phyloP scores from a whole-genome alignment of 192 early-diverging fungal species.

The Coemansia sp. region DNA sequence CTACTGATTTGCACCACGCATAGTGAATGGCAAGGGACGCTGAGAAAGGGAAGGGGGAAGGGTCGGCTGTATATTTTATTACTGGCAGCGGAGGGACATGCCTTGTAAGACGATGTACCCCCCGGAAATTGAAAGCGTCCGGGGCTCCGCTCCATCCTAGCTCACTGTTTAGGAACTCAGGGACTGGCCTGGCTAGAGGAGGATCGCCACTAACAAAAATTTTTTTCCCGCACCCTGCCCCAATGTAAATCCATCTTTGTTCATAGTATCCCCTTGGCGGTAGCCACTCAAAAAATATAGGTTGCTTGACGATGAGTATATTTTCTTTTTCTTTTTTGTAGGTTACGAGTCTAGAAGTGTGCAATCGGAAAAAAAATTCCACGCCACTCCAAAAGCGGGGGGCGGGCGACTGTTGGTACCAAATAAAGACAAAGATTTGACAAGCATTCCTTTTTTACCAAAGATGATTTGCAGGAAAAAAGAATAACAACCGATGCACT shows the following conservation, averaged over 20 bases:
- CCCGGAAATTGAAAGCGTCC: not conserved
- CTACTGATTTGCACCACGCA: too few relatives aligned
- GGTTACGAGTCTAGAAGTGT: not conserved
- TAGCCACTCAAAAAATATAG: not conserved
- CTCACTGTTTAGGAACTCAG: not conserved
- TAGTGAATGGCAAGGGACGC: not conserved
- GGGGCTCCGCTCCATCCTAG: not conserved
- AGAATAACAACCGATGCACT: not conserved
- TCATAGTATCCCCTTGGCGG: not conserved
- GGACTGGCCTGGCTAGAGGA: not conserved
- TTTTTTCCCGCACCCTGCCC: not conserved
- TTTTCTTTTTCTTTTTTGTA: not conserved
- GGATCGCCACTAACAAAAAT: not conserved
- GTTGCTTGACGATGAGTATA: not conserved
- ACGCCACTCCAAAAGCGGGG: not conserved
- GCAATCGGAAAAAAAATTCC: not conserved
- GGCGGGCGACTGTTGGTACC: not conserved
- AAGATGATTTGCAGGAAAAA: not conserved
- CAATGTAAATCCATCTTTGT: not conserved
- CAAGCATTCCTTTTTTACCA: not conserved
- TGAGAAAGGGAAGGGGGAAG: too few relatives aligned
- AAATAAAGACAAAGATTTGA: not conserved
- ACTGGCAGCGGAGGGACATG: not conserved
- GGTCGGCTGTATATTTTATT: not conserved
- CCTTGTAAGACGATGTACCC: not conserved